These are phyloP conservation scores for Calonectria crousiana DNA, from an alignment of 2,329 filamentous ascomycete species.

Conservation along the genomic window DNA sequence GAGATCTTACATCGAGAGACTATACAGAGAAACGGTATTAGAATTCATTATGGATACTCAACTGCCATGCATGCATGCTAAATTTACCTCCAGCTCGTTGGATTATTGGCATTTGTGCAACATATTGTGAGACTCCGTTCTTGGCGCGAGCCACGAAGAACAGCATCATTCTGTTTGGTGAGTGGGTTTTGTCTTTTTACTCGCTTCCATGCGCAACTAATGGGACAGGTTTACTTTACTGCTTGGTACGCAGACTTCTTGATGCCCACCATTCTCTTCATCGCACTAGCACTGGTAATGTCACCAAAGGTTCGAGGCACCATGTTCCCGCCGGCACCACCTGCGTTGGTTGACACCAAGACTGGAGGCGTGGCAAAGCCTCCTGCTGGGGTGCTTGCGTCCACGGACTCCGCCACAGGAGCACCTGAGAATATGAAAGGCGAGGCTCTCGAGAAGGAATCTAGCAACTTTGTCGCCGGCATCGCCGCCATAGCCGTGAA, in stretches of 20 bases:
- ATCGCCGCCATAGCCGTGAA: neutral
- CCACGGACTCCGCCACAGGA: neutral
- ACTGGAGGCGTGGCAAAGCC: neutral
- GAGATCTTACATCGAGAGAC: neutral
- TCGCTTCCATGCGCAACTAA: neutral
- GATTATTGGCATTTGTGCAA: neutral
- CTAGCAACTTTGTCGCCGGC: neutral
- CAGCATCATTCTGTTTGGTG: neutral
- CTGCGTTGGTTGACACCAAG: neutral
- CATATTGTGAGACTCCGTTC: neutral
- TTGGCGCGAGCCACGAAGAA: neutral
- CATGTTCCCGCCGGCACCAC: neutral
- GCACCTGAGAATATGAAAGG: neutral
- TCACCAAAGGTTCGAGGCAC: neutral
- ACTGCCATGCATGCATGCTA: neutral
- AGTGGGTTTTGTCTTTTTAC: neutral
- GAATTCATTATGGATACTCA: no score
- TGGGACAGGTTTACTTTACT: neutral
- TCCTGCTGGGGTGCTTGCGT: neutral
- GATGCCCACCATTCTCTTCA: neutral
- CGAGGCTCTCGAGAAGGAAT: neutral
- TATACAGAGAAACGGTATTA: neutral
- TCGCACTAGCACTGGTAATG: neutral
- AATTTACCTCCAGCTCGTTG: neutral
- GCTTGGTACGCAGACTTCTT: neutral